Conservation (phyloP, 495 filamentous ascomycete genomes). For the Thermothielavioides terrestris region DNA sequence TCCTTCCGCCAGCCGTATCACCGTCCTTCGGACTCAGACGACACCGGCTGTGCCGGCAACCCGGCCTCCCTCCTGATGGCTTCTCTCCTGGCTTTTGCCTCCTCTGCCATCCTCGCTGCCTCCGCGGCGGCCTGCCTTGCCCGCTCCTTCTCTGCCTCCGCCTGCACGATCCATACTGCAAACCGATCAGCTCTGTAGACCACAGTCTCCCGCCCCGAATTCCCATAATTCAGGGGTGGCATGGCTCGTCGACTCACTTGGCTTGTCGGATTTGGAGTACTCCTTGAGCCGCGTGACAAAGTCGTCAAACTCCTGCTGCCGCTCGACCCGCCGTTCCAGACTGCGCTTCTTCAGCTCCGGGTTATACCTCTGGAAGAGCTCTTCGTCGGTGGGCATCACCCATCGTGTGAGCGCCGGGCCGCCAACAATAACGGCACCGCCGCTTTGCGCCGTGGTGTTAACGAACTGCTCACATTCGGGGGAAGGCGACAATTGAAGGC, state of each 20-base stretch:
- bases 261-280: conserved; percentile 83
- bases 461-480: too few species aligned
- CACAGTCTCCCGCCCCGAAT: too few species aligned
- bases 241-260: too few species aligned
- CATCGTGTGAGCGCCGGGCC: conserved; percentile 78
- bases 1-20: not conserved
- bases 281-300: conserved; percentile 78
- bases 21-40: not conserved
- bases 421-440: conserved; percentile 60
- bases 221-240: too few species aligned
- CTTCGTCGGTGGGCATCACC: conserved; percentile 79
- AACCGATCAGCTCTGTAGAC: not conserved
- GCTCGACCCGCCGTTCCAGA: conserved; percentile 60
- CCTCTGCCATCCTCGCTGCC: conserved; percentile 43
- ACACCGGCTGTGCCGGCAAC: conserved; percentile 10
- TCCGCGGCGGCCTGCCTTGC: conserved; percentile 38
- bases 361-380: conserved; percentile 86
- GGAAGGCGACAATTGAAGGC: too few species aligned
- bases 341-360: conserved; percentile 83
- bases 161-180: conserved; percentile 63
- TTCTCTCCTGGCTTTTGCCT: conserved; percentile 54
- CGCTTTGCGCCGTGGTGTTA: conserved; percentile 45
- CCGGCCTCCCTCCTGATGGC: conserved; percentile 48
- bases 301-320: conserved; percentile 76
- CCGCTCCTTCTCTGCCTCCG: conserved; percentile 49